phyloP scores from a whole-genome alignment of 1,284 basidiomycete species.

The Sanghuangporus baumii region DNA sequence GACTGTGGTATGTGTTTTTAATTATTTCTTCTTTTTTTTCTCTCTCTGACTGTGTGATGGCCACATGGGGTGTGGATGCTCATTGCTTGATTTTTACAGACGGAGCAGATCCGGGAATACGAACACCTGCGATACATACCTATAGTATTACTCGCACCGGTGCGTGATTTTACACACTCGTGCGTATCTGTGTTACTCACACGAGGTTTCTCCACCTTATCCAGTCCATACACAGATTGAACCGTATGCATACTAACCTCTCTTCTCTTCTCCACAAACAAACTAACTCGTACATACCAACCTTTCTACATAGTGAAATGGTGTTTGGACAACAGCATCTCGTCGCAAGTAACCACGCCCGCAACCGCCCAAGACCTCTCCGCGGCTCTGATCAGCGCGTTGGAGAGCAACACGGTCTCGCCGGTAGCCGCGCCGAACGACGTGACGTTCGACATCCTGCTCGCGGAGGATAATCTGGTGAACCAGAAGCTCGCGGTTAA shows the following conservation, averaged over 20 bases:
- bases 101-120: conserved; percentile 84
- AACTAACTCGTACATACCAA: neutral
- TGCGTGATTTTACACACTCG: conserved; percentile 25
- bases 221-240: conserved; percentile 59
- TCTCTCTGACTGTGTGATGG: too few species aligned
- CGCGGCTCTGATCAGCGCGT: conserved; percentile 88
- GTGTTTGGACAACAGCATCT: conserved; percentile 89
- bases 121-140: conserved; percentile 97
- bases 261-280: neutral
- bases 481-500: conserved; percentile 98
- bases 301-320: conserved; percentile 64
- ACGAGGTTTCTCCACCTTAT: conserved; percentile 11
- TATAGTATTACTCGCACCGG: conserved; percentile 87
- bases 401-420: conserved; percentile 88
- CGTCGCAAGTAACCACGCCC: conserved; percentile 88
- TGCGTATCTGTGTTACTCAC: conserved; percentile 6
- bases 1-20: conserved; percentile 56
- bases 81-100: conserved; percentile 37
- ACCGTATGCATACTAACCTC: conserved; percentile 53
- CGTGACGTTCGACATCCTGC: conserved; percentile 86
- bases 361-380: conserved; percentile 86
- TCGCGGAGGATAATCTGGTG: conserved; percentile 97
- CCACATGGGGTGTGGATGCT: neutral
- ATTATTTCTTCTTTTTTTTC: conserved; percentile 8
- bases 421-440: conserved; percentile 79